Evolutionary conservation across 2,329 filamentous ascomycete genomes (phyloP), one percentile per base, ranked within the genome.

Genomic region (Apiospora sp.): DNA sequence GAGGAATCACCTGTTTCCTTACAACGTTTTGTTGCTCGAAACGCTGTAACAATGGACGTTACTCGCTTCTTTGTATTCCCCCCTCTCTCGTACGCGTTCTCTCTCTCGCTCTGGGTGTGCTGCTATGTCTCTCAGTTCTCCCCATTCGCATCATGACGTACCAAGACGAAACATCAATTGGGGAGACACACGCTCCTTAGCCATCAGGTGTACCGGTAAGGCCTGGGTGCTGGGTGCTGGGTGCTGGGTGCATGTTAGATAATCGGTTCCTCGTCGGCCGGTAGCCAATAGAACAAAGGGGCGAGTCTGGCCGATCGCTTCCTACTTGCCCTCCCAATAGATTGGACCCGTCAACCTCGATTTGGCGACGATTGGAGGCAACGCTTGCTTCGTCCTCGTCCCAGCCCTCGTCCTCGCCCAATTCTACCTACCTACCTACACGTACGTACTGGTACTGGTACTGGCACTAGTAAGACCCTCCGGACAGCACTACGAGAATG

Each of bases 311-410:
- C 58, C 58, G 58, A 64, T 64, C 58, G 58, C 58, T 13, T 64
- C 58, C 58, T 64, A 22, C 58, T 64, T 64, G 58, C 34, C 58
- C 41, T 64, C 58, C 58, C 58, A 64, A 64, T 64, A 64, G 58
- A 64, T 64, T 64, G 58, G 58, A 24, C 58, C 58, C 58, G 58
- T 64, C 41, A 64, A 64, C 58, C 58, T 41, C 58, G 58, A 64
- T 64, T 64, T 41, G 58, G 58, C 58, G 58, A 64, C 58, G 58
- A 64, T 64, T 64, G 58, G 58, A 64, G 30, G 34, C 34, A 64
- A 64, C 58, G 34, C 58, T 64, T 41, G n/a, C 34, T 4, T 24
- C 22, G 19, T 64, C 58, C 22, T 64, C 30, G 58, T 64, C 58
- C 34, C 34, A 22, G 58, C 13, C 14, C 19, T 41, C 30, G 30